Evolutionary conservation across 139 green algal genomes (phyloP).

Genomic region (Coelastrella sp.): DNA sequence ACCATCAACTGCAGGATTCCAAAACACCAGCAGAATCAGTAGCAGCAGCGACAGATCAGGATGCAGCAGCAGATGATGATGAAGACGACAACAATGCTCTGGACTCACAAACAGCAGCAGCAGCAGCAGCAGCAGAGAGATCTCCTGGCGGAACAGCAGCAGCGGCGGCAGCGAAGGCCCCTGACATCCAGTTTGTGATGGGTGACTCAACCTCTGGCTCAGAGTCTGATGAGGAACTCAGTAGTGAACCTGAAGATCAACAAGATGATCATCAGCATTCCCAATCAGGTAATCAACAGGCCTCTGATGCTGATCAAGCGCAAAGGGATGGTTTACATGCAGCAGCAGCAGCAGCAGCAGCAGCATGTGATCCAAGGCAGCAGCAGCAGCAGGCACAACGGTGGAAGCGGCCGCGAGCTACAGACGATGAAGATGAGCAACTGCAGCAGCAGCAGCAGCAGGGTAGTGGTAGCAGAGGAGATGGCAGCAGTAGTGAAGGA

Average conservation of each 20-base stretch:
- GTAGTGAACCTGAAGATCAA: background rate
- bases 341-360: constrained; percentile 26
- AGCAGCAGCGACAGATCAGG: background rate
- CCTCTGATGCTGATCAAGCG: background rate
- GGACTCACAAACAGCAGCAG: background rate
- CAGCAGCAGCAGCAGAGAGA: background rate
- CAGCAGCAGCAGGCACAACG: constrained; percentile 1
- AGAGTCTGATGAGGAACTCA: background rate
- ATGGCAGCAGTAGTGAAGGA: background rate
- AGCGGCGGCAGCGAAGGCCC: background rate
- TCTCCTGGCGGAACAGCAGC: too few relatives aligned
- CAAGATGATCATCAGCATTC: background rate
- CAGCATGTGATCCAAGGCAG: background rate
- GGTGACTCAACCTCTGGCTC: background rate
- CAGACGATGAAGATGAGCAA: background rate
- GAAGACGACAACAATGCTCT: background rate
- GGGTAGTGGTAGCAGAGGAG: too few relatives aligned
- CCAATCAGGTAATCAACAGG: background rate
- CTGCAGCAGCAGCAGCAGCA: background rate
- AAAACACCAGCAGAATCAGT: background rate
- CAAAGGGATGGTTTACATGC: background rate
- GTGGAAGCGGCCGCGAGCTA: background rate
- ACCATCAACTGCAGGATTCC: background rate
- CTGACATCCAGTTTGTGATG: background rate
- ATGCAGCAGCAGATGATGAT: background rate